Conservation (phyloP, 2,329 filamentous ascomycete genomes). For the Ophiocordyceps camponoti-rufipedis region DNA sequence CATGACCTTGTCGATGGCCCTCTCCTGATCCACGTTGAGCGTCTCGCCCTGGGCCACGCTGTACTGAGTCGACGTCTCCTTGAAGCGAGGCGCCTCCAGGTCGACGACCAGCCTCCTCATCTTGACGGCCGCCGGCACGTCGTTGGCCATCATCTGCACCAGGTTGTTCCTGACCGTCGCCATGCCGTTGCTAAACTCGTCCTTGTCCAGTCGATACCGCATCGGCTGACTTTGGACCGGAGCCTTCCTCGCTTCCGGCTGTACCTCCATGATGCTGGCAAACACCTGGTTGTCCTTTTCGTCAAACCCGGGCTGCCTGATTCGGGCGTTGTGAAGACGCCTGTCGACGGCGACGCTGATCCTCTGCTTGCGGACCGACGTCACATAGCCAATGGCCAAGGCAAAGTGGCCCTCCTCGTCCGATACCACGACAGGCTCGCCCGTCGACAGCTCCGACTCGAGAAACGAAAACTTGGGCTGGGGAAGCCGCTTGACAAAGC, state of each 20-base stretch:
- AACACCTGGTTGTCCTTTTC: slow-evolving; percentile 66
- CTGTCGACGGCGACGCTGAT: slow-evolving; percentile 86
- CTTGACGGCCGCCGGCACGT: slow-evolving; percentile 49
- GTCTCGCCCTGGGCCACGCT: slow-evolving; percentile 40
- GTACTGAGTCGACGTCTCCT: slow-evolving; percentile 43
- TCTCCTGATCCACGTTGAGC: slow-evolving; percentile 75
- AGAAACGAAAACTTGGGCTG: slow-evolving; percentile 59
- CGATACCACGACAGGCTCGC: slow-evolving; percentile 90
- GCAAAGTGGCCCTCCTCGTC: slow-evolving; percentile 93
- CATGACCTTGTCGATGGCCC: slow-evolving; percentile 88
- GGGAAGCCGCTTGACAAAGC: slow-evolving; percentile 53
- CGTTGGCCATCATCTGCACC: slow-evolving; percentile 76
- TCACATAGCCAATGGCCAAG: slow-evolving; percentile 79
- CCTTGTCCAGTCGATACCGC: slow-evolving; percentile 80
- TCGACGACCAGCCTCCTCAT: slow-evolving; percentile 71
- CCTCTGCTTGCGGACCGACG: slow-evolving; percentile 51
- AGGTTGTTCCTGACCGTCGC: slow-evolving; percentile 87
- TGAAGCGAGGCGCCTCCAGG: slow-evolving; percentile 55
- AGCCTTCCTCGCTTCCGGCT: slow-evolving; percentile 27
- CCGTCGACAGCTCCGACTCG: slow-evolving; percentile 72
- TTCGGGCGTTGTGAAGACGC: slow-evolving; percentile 70
- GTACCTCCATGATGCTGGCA: slow-evolving; percentile 77
- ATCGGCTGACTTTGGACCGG: slow-evolving; percentile 35
- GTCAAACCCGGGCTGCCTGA: slow-evolving; percentile 59
- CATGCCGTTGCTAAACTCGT: slow-evolving; percentile 98